These are phyloP conservation scores for Exobasidium cylindrosporum DNA, from an alignment of 1,284 basidiomycete genomes.

Conservation along the genomic window DNA sequence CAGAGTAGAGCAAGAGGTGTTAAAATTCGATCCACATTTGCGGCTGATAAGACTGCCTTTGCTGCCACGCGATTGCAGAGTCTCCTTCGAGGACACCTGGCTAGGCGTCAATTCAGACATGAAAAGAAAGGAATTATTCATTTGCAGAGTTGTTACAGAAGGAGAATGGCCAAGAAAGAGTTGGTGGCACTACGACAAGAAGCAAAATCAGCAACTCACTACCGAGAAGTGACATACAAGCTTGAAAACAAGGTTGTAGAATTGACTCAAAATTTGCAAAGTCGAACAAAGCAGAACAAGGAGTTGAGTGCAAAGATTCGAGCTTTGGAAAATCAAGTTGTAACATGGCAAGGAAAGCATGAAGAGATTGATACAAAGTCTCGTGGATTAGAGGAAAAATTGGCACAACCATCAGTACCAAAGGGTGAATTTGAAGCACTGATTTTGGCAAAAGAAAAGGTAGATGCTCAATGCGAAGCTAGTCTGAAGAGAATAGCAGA, in stretches of 20 bases:
- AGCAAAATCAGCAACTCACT: slow-evolving; percentile 93
- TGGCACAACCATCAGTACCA: slow-evolving; percentile 73
- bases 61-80: slow-evolving; percentile 78
- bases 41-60: slow-evolving; percentile 64
- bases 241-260: slow-evolving; percentile 99
- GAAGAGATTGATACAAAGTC: slow-evolving; percentile 79
- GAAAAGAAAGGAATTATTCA: slow-evolving; percentile 76
- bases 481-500: slow-evolving; percentile 72
- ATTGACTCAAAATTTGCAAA: slow-evolving; percentile 92
- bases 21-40: slow-evolving; percentile 69
- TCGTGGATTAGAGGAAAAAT: slow-evolving; percentile 71
- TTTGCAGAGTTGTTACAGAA: slow-evolving; percentile 87
- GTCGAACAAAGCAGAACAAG: slow-evolving; percentile 87
- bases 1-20: slow-evolving; percentile 81
- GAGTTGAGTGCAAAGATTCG: slow-evolving; percentile 71
- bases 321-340: slow-evolving; percentile 79
- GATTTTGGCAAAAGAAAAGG: slow-evolving; percentile 70
- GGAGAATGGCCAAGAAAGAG: slow-evolving; percentile 80
- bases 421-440: slow-evolving; percentile 73
- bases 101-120: slow-evolving; percentile 65
- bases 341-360: slow-evolving; percentile 78
- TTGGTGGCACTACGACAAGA: slow-evolving; percentile 79
- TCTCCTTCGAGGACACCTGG: slow-evolving; percentile 75
- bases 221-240: slow-evolving; percentile 97
- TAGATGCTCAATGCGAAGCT: slow-evolving; percentile 79